Evolutionary conservation across 805 yeast species (phyloP).

Genomic region (Barnettozyma botsteinii): DNA sequence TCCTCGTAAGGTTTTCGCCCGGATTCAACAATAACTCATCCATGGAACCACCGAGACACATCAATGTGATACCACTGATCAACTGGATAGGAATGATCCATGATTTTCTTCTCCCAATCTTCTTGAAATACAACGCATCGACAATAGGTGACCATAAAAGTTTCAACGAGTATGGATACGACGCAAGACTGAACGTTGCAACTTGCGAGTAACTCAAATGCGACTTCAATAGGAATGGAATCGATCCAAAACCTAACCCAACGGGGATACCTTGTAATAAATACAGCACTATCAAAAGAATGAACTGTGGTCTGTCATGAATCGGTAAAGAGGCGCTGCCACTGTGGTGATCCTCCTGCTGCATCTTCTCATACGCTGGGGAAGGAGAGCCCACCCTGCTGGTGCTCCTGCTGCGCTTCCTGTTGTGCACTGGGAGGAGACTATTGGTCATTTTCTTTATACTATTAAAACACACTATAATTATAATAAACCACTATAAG

Average conservation of each 20-base stretch:
- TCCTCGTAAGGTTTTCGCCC: slow-evolving; percentile 39
- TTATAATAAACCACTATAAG: too few species aligned
- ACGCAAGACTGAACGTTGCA: slow-evolving; percentile 85
- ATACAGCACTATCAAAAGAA: slow-evolving; percentile 66
- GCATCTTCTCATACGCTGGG: slow-evolving; percentile 1
- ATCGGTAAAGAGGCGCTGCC: slow-evolving; percentile 23
- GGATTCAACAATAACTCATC: slow-evolving; percentile 48
- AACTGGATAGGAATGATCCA: slow-evolving; percentile 95
- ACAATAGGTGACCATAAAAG: slow-evolving; percentile 95
- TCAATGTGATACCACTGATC: slow-evolving; percentile 64
- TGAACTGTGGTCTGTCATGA: slow-evolving; percentile 69
- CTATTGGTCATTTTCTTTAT: not conserved
- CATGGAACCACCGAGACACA: slow-evolving; percentile 56
- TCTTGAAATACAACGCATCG: slow-evolving; percentile 69
- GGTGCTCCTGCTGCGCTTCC: slow-evolving; percentile 3
- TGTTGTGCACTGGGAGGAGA: slow-evolving; percentile 9
- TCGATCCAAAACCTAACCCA: slow-evolving; percentile 90
- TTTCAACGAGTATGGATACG: slow-evolving; percentile 92
- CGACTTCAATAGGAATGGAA: slow-evolving; percentile 84
- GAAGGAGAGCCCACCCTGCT: slow-evolving; percentile 4
- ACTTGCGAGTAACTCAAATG: slow-evolving; percentile 81
- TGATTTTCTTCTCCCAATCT: slow-evolving; percentile 75
- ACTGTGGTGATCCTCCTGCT: not conserved
- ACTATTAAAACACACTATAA: not conserved
- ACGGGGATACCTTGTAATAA: slow-evolving; percentile 95